Evolutionary conservation across 2,329 filamentous ascomycete species (phyloP).

Genomic region (Botrytis aclada): DNA sequence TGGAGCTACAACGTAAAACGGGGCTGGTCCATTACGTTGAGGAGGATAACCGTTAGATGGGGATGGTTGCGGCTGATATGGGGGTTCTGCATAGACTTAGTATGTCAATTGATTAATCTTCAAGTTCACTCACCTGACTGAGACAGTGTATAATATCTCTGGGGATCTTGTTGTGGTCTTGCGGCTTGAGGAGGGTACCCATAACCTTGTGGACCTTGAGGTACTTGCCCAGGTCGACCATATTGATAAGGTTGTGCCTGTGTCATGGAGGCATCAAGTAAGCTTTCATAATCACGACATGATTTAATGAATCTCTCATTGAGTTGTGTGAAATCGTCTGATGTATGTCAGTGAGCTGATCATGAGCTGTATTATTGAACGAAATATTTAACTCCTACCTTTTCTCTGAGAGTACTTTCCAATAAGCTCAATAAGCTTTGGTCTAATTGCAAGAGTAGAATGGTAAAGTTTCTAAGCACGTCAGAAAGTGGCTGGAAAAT

Average conservation of each 20-base stretch:
- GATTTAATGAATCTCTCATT: constrained; percentile 99
- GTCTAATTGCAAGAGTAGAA: constrained; percentile 87
- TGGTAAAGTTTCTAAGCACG: constrained; percentile 70
- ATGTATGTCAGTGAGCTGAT: constrained; percentile 22
- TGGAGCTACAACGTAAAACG: constrained; percentile 59
- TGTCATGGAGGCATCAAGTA: constrained; percentile 96
- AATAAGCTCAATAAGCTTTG: constrained; percentile 96
- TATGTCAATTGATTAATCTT: background rate
- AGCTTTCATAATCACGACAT: constrained; percentile 88
- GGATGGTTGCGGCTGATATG: constrained; percentile 48
- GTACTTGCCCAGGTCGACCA: constrained; percentile 44
- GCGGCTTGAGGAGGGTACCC: constrained; percentile 38
- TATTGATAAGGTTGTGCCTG: constrained; percentile 83
- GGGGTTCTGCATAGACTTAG: constrained; percentile 34
- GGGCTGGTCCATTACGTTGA: constrained; percentile 51
- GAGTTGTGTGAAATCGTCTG: constrained; percentile 96
- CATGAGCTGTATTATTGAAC: background rate
- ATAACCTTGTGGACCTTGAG: constrained; percentile 35
- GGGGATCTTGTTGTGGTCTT: constrained; percentile 55
- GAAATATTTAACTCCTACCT: constrained; percentile 50
- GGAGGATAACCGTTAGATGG: constrained; percentile 57
- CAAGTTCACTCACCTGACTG: constrained; percentile 39
- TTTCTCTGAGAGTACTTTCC: constrained; percentile 99
- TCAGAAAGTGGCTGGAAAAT: constrained; percentile 35
- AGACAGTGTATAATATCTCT: constrained; percentile 66